These are phyloP conservation scores for Primulina tabacum DNA, from an alignment of 257 asterid species.

Conservation along the genomic window DNA sequence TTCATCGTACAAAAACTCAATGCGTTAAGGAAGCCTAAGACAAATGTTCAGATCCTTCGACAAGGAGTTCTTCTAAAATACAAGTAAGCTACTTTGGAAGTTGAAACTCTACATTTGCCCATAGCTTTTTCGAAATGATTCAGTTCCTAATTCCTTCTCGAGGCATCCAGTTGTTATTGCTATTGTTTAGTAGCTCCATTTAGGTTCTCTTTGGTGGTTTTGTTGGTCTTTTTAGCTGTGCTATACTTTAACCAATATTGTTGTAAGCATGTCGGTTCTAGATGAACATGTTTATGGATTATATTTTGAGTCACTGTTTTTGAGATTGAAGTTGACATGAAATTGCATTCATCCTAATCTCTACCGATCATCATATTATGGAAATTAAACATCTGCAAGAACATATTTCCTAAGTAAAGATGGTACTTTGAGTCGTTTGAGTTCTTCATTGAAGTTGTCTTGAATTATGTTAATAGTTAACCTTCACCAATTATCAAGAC, in stretches of 20 bases:
- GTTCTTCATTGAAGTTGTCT: slow-evolving; percentile 12
- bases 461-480: slow-evolving; percentile 18
- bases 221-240: background rate
- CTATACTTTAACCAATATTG: background rate
- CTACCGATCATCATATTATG: background rate
- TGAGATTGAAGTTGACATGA: background rate
- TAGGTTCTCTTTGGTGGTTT: slow-evolving; percentile 7
- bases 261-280: background rate
- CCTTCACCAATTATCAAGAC: slow-evolving; percentile 9
- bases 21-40: slow-evolving; percentile 97
- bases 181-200: slow-evolving; percentile 3
- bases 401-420: background rate
- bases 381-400: background rate
- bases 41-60: slow-evolving; percentile 97
- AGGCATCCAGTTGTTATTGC: background rate
- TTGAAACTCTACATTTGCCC: slow-evolving; percentile 16
- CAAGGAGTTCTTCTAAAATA: slow-evolving; percentile 95
- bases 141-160: background rate
- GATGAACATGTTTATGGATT: slow-evolving; percentile 3
- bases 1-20: slow-evolving; percentile 87
- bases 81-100: slow-evolving; percentile 60
- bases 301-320: background rate
- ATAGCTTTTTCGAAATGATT: background rate
- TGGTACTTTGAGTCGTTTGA: slow-evolving; percentile 5
- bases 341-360: background rate